These are phyloP conservation scores for Xerophyta viscosa DNA, from an alignment of 106 monocot species.

Conservation along the genomic window DNA sequence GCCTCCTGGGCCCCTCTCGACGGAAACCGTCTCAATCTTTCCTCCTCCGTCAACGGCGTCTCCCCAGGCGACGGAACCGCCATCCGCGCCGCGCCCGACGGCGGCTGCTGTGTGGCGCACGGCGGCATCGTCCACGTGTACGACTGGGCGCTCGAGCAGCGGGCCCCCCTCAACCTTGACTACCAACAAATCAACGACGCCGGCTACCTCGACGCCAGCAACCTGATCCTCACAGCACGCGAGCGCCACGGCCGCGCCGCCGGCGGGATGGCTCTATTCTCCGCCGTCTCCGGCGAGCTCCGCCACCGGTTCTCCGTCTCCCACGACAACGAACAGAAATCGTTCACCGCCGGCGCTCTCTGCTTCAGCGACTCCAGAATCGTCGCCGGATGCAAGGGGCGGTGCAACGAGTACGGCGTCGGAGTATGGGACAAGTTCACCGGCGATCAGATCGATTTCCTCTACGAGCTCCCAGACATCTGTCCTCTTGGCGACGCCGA, in stretches of 20 bases:
- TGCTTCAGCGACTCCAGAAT: slow-evolving; percentile 37
- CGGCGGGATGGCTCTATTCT: slow-evolving; percentile 77
- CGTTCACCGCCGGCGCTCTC: slow-evolving; percentile 87
- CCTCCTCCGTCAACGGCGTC: slow-evolving; percentile 37
- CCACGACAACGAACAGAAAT: slow-evolving; percentile 44
- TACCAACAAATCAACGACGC: slow-evolving; percentile 75
- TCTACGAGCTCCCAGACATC: slow-evolving; percentile 78
- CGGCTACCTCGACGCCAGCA: slow-evolving; percentile 46
- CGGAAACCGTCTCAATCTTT: slow-evolving; percentile 47
- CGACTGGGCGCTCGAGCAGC: slow-evolving; percentile 76
- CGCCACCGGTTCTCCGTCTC: slow-evolving; percentile 60
- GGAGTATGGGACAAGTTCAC: slow-evolving; percentile 73
- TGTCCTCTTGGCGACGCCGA: slow-evolving; percentile 75
- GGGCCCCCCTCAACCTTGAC: slow-evolving; percentile 55
- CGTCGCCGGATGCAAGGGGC: slow-evolving; percentile 81
- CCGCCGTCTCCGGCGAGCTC: slow-evolving; percentile 35
- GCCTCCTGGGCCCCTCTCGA: slow-evolving; percentile 72
- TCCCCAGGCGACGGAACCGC: slow-evolving; percentile 88
- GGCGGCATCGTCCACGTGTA: slow-evolving; percentile 77
- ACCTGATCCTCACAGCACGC: slow-evolving; percentile 55
- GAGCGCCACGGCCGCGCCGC: slow-evolving; percentile 38
- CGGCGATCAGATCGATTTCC: slow-evolving; percentile 71
- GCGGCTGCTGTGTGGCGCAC: slow-evolving; percentile 93
- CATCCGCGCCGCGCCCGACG: slow-evolving; percentile 73
- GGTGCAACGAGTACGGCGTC: slow-evolving; percentile 84